phyloP scores from a whole-genome alignment of 1,284 basidiomycete species.

The Cutaneotrichosporon mucoides region DNA sequence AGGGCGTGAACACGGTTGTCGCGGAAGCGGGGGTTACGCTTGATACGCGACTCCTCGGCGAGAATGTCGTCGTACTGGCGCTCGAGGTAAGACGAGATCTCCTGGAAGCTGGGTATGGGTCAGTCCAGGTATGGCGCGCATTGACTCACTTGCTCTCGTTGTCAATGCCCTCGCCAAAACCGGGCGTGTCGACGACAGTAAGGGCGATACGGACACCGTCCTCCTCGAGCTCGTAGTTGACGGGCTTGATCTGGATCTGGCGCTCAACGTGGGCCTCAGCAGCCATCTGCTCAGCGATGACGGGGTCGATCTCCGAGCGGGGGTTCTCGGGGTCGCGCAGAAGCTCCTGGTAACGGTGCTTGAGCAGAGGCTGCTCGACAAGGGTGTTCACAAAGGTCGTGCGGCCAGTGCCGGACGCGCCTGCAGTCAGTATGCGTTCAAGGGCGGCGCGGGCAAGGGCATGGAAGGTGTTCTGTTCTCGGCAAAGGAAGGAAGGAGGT shows the following conservation, averaged over 20 bases:
- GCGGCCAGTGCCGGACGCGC: constrained; percentile 91
- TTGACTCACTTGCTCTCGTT: constrained; percentile 88
- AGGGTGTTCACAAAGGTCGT: constrained; percentile 98
- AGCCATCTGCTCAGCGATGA: constrained; percentile 37
- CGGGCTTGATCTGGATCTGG: constrained; percentile 92
- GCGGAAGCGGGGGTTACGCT: constrained; percentile 98
- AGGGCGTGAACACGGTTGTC: constrained; percentile 96
- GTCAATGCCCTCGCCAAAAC: constrained; percentile 98
- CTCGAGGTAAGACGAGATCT: constrained; percentile 95
- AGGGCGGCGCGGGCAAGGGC: no score
- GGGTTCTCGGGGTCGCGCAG: constrained; percentile 54
- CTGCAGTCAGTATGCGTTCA: constrained; percentile 41
- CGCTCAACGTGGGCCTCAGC: constrained; percentile 91
- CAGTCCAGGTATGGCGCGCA: background rate
- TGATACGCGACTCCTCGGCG: constrained; percentile 97
- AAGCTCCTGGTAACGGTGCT: constrained; percentile 49
- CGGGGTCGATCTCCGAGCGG: constrained; percentile 76
- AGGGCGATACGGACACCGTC: constrained; percentile 97
- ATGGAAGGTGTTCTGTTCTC: no score
- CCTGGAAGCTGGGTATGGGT: constrained; percentile 68
- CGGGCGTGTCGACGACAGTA: constrained; percentile 98
- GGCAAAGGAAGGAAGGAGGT: no score
- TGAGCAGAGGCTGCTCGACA: constrained; percentile 83
- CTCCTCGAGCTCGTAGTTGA: constrained; percentile 95
- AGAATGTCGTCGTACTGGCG: constrained; percentile 99